Conservation (phyloP, 345 rosid genomes). For the Lenwebbia sp. region DNA sequence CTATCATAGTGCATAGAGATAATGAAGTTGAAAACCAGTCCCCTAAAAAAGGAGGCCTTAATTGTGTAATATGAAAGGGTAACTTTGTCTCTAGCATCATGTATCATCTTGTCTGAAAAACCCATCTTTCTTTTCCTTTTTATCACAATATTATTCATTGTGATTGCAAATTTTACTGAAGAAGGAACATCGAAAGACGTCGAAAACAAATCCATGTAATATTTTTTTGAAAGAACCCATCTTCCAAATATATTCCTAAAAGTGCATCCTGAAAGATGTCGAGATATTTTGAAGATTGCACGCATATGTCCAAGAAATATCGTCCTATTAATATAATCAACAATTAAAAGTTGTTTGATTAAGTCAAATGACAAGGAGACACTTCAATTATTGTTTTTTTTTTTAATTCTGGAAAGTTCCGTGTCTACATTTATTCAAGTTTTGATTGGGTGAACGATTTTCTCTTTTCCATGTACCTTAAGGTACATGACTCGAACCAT, state of each 20-base stretch:
- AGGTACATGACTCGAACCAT: background rate
- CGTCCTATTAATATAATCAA: background rate
- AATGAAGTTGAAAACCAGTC: background rate
- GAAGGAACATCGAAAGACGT: background rate
- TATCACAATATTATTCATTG: background rate
- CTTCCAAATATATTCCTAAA: background rate
- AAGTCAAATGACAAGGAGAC: background rate
- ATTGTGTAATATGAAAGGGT: background rate
- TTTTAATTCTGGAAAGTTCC: background rate
- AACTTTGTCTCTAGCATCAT: background rate
- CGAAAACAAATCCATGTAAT: background rate
- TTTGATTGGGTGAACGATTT: background rate
- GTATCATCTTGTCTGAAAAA: background rate
- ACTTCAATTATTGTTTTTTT: background rate
- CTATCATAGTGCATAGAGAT: background rate
- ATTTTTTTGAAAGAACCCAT: background rate
- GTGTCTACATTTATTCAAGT: background rate
- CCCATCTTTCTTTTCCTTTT: background rate
- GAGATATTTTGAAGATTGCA: background rate
- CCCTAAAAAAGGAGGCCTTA: background rate
- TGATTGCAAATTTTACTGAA: background rate
- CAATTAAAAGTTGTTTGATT: background rate
- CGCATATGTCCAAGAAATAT: background rate
- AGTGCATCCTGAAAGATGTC: background rate
- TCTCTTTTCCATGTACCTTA: background rate